phyloP scores from a whole-genome alignment of 805 yeast species.

The Suhomyces faveliae region DNA sequence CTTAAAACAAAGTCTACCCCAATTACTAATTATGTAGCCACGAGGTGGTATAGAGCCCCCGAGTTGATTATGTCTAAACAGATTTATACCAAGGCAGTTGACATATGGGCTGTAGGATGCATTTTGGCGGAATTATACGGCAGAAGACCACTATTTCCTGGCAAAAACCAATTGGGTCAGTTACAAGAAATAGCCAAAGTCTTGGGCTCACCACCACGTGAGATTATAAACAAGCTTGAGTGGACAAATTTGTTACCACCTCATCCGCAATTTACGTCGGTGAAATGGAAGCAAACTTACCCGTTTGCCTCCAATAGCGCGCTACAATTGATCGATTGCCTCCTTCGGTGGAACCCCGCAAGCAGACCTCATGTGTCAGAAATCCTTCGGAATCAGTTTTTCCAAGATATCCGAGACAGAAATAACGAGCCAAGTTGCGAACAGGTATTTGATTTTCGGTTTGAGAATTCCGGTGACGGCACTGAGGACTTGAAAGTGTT shows the following conservation, averaged over 20 bases:
- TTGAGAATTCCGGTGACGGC: slow-evolving; percentile 44
- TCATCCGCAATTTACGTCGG: slow-evolving; percentile 34
- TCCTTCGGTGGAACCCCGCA: slow-evolving; percentile 65
- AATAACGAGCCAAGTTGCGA: slow-evolving; percentile 56
- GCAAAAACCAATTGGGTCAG: slow-evolving; percentile 71
- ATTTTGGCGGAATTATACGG: slow-evolving; percentile 83
- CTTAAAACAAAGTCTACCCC: slow-evolving; percentile 36
- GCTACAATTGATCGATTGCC: slow-evolving; percentile 47
- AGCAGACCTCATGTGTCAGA: slow-evolving; percentile 54
- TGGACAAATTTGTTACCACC: slow-evolving; percentile 39
- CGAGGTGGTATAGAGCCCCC: slow-evolving; percentile 95
- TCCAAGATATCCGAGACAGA: slow-evolving; percentile 50
- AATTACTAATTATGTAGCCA: slow-evolving; percentile 86
- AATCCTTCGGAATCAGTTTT: slow-evolving; percentile 57
- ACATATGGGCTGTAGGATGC: slow-evolving; percentile 94
- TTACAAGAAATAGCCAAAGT: slow-evolving; percentile 63
- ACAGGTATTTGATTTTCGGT: slow-evolving; percentile 60
- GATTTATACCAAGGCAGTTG: slow-evolving; percentile 65
- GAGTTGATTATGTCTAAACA: slow-evolving; percentile 69
- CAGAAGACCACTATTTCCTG: slow-evolving; percentile 76
- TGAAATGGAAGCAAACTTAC: slow-evolving; percentile 52
- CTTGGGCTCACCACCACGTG: slow-evolving; percentile 67
- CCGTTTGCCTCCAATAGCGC: slow-evolving; percentile 61
- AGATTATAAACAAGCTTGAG: slow-evolving; percentile 30
- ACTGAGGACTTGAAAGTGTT: slow-evolving; percentile 15